phyloP scores from a whole-genome alignment of 805 yeast species.

The Suhomyces sp. region DNA sequence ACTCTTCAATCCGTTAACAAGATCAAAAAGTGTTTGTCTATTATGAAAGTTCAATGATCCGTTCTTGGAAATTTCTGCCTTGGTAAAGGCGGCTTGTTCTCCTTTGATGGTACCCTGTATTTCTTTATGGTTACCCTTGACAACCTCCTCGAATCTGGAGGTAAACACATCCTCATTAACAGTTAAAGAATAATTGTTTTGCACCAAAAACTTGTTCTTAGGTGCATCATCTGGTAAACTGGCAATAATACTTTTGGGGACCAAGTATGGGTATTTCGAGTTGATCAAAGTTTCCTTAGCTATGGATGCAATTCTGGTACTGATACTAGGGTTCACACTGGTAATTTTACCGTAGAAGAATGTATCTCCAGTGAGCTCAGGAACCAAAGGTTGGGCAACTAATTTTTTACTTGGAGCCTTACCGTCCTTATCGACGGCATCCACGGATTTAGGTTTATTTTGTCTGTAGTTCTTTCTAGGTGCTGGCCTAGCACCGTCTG shows the following conservation, averaged over 20 bases:
- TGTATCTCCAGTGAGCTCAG: slow-evolving; percentile 23
- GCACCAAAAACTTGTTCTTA: slow-evolving; percentile 33
- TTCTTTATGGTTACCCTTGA: slow-evolving; percentile 30
- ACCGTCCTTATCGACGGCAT: slow-evolving; percentile 4
- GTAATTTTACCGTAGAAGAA: slow-evolving; percentile 42
- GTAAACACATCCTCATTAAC: slow-evolving; percentile 22
- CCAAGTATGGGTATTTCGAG: slow-evolving; percentile 41
- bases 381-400: slow-evolving; percentile 15
- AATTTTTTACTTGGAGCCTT: slow-evolving; percentile 7
- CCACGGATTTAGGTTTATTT: neutral
- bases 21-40: slow-evolving; percentile 31
- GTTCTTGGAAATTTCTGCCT: slow-evolving; percentile 27
- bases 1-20: slow-evolving; percentile 28
- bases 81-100: slow-evolving; percentile 19
- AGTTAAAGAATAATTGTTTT: slow-evolving; percentile 25
- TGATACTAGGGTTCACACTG: slow-evolving; percentile 23
- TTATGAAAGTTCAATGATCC: slow-evolving; percentile 25
- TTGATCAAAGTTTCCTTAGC: slow-evolving; percentile 37
- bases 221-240: slow-evolving; percentile 16
- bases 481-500: slow-evolving; percentile 5
- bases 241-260: slow-evolving; percentile 36
- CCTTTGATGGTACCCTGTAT: slow-evolving; percentile 10
- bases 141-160: slow-evolving; percentile 28
- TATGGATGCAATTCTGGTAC: slow-evolving; percentile 40
- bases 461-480: slow-evolving; percentile 1